phyloP scores from a whole-genome alignment of 345 rosid genomes.

The Psidium guajava region DNA sequence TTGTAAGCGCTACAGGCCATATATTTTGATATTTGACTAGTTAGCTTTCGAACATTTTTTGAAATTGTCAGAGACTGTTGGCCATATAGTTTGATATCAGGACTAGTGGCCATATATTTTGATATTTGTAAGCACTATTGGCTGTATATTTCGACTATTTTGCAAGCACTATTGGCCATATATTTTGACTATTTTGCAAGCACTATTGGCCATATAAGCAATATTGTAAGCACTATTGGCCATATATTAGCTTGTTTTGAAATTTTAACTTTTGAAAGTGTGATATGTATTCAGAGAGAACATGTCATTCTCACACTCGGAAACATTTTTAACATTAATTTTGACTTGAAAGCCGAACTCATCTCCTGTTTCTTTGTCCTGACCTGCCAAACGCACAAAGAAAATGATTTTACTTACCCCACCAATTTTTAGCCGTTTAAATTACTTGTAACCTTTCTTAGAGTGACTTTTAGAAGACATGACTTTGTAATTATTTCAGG shows the following conservation, averaged over 20 bases:
- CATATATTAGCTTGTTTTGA: not conserved
- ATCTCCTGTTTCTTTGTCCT: not conserved
- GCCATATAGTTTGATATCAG: not conserved
- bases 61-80: not conserved
- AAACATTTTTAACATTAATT: not conserved
- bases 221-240: not conserved
- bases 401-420: not conserved
- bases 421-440: not conserved
- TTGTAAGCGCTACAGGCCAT: not conserved
- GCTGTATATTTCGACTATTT: not conserved
- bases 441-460: not conserved
- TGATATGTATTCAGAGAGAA: not conserved
- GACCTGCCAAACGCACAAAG: not conserved
- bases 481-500: not conserved
- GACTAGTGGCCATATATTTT: not conserved
- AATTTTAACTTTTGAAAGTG: not conserved
- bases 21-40: not conserved
- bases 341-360: not conserved
- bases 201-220: no score
- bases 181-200: not conserved
- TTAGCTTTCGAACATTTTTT: not conserved
- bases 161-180: not conserved
- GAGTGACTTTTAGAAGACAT: not conserved
- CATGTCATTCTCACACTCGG: not conserved
- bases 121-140: not conserved